Percentiles rank a stretch among this genome's conserved stretches.
Conservation (phyloP, 805 yeast species). For the Candida sphagnicola region DNA sequence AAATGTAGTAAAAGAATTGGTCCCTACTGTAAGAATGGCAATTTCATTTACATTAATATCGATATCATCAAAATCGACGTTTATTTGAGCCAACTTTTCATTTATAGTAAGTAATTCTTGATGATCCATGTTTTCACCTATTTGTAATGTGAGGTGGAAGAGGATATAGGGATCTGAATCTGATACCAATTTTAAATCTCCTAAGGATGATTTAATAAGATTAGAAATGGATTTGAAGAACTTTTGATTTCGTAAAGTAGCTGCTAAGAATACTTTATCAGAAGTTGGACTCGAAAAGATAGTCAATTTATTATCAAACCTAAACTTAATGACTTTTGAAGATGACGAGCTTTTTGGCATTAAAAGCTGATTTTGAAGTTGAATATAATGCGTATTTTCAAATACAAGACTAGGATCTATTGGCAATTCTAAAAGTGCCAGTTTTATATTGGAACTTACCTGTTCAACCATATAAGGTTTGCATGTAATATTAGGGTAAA, state of each 20-base stretch:
- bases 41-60: conserved; percentile 2
- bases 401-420: background rate
- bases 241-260: background rate
- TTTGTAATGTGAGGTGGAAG: conserved; percentile 1
- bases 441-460: background rate
- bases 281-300: background rate
- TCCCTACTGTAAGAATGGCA: background rate
- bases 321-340: background rate
- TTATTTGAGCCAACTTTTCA: background rate
- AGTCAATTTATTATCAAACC: background rate
- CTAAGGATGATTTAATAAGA: background rate
- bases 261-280: conserved; percentile 2
- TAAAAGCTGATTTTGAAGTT: background rate
- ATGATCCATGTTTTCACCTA: background rate
- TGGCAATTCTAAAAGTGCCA: background rate
- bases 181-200: background rate
- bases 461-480: background rate
- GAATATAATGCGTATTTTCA: background rate
- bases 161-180: background rate
- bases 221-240: background rate
- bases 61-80: background rate
- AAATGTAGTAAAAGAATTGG: background rate
- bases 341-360: background rate
- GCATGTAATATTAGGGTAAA: background rate
- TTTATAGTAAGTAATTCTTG: background rate